Base-by-base conservation (phyloP, 2,329 filamentous ascomycete species). In the Capronia americana region DNA sequence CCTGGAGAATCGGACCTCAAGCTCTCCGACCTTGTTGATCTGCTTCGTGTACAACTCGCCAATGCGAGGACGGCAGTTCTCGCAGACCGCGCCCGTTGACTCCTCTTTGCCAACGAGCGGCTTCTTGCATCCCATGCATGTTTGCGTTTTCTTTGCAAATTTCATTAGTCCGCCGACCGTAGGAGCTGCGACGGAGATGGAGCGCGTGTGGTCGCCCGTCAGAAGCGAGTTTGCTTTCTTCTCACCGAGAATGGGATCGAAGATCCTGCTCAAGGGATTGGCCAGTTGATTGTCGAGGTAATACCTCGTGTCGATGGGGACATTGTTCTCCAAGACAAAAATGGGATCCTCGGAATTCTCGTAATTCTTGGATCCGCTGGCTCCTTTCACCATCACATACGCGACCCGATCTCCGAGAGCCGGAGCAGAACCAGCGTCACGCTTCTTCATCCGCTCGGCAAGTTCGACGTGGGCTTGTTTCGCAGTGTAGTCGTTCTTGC, bases 101-200 rank as follows among this genome's bases (percentile, higher is more conserved):
- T 97, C 94, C 54, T 91, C 86, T 72, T 92, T 91, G 66, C 88
- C 88, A 6, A 87, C 88, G 57, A 99, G 85, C 3, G 95, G 95
- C 79, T 97, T 97, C 86, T 98, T 99, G 87, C 95, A 99, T 3
- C 93, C 95, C 91, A 99, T 96, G 78, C 95, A 99, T 0, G 95
- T 98, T 80, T 93, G 89, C 2, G 95, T 99, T 83, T 96, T 97
- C 82, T 97, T 97, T 38, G 95, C 87, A 76, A 98, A 99, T 80
- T 96, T 97, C 95, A 99, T 99, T 70, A 99, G 83, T 0, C 95
- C 95, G 64, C 95, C 95, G 68, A 97, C 87, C 0, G 91, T 91
- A 0, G 96, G 94, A 23, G 92, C 95, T 2, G 94, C 93, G 26
- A 98, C 92, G 0, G 92, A 91, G 71, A 99, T 96, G 56, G 91